Evolutionary conservation across 2,329 filamentous ascomycete species (phyloP), one percentile per base, ranked within the genome.

Genomic region (Colletotrichum endophyticum): DNA sequence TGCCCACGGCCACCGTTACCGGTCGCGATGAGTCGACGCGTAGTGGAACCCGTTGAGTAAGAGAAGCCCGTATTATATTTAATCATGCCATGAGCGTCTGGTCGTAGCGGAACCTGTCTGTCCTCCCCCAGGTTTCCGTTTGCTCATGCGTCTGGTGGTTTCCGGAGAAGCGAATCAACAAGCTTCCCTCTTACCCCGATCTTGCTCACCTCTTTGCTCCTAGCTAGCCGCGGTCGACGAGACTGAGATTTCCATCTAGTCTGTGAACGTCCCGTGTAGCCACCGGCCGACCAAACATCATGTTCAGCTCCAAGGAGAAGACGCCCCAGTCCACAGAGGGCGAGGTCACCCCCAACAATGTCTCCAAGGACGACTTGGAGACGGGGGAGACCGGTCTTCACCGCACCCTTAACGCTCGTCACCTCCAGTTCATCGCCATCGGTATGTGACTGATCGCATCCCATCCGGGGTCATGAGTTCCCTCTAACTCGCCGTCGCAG

Each of bases 351-450:
- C 73, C 73, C 39, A 59, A 53, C 61, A 75, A 76, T 64, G 74
- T 44, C 34, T 76, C 74, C 75, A 80, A 81, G 68, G 75, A 80
- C 32, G 86, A 87, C 78, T 78, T 86, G 78, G 85, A 86, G 81
- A 79, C 82, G 4, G 85, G 83, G 70, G 83, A 84, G 56, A 75
- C 76, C 22, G 78, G 81, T 62, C 82, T 87, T 44, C 84, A 86
- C 73, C 82, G 86, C 8, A 80, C 82, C 74, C 82, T 87, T 56
- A 77, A 80, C 66, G 81, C 84, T 56, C 84, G 86, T 53, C 88
- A 89, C 73, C 82, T 89, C 63, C 87, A 89, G 78, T 89, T 89
- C 82, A 88, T 89, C 73, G 88, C 88, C 77, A 88, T 89, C 28
- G 88, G 88, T 78, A 78, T 39, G 74, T 77, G 32, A 66, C 64